These are phyloP conservation scores for Heteromeles arbutifolia DNA, from an alignment of 306 rosid genomes.

Conservation along the genomic window DNA sequence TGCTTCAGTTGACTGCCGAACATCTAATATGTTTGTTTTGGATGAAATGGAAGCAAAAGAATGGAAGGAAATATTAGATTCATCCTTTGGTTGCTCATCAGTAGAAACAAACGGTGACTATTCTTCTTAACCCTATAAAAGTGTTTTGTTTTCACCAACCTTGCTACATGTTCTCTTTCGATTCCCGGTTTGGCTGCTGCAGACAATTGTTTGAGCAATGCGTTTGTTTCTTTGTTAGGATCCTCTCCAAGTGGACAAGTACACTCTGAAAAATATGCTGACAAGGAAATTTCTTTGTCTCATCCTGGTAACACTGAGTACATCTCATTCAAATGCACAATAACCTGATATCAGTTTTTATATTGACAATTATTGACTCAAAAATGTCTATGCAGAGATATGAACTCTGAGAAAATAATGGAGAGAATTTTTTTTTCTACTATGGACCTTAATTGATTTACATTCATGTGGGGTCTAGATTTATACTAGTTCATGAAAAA, in stretches of 20 bases:
- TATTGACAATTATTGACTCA: neutral
- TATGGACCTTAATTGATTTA: neutral
- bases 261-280: slow-evolving; percentile 16
- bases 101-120: slow-evolving; percentile 44
- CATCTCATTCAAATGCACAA: neutral
- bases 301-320: slow-evolving; percentile 12
- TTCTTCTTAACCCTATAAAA: slow-evolving; percentile 5
- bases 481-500: neutral
- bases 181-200: slow-evolving; percentile 20
- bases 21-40: slow-evolving; percentile 7
- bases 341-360: neutral
- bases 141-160: neutral
- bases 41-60: slow-evolving; percentile 17
- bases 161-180: slow-evolving; percentile 16
- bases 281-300: slow-evolving; percentile 19
- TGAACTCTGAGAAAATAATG: neutral
- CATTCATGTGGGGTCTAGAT: neutral
- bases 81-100: slow-evolving; percentile 26
- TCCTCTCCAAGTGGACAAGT: slow-evolving; percentile 17
- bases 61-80: slow-evolving; percentile 25
- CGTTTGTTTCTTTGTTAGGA: slow-evolving; percentile 12
- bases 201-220: slow-evolving; percentile 3
- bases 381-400: neutral
- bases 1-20: neutral
- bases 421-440: neutral